Conservation (phyloP, 2,329 filamentous ascomycete species). For the Hypoxylon sp. region DNA sequence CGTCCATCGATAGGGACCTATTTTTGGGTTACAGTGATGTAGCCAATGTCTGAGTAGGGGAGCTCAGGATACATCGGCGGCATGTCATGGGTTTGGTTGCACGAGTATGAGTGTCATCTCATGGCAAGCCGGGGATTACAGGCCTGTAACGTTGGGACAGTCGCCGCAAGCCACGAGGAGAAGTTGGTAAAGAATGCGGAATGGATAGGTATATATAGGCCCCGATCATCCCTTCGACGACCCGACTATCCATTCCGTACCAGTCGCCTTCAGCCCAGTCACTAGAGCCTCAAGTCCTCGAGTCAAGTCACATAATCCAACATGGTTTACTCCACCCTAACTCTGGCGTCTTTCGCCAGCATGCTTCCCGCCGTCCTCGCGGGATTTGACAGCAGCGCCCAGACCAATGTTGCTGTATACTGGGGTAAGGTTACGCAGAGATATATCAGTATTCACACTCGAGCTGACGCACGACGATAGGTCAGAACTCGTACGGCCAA, state of each 20-base stretch:
- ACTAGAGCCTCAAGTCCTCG: constrained; percentile 39
- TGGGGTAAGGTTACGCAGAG: constrained; percentile 64
- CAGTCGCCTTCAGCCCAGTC: constrained; percentile 33
- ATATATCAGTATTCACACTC: neutral
- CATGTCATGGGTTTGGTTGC: constrained; percentile 41
- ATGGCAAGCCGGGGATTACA: constrained; percentile 42
- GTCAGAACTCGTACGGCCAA: constrained; percentile 71
- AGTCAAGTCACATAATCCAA: constrained; percentile 34
- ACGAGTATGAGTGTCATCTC: constrained; percentile 44
- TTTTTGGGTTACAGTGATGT: constrained; percentile 36
- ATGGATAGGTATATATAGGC: constrained; percentile 38
- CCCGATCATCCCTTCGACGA: constrained; percentile 28
- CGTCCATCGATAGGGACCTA: constrained; percentile 11
- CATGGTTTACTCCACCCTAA: constrained; percentile 45
- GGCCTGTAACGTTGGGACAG: constrained; percentile 48
- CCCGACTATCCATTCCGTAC: constrained; percentile 27
- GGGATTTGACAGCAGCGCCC: constrained; percentile 60
- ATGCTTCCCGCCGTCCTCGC: constrained; percentile 53
- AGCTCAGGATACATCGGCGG: constrained; percentile 28
- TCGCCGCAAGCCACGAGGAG: constrained; percentile 20
- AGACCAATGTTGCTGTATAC: constrained; percentile 72
- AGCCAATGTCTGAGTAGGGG: constrained; percentile 29
- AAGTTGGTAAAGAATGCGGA: constrained; percentile 15
- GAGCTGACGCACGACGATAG: constrained; percentile 45
- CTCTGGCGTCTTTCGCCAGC: constrained; percentile 46